Conservation (phyloP, 495 filamentous ascomycete genomes). For the Hypoxylon rickii region DNA sequence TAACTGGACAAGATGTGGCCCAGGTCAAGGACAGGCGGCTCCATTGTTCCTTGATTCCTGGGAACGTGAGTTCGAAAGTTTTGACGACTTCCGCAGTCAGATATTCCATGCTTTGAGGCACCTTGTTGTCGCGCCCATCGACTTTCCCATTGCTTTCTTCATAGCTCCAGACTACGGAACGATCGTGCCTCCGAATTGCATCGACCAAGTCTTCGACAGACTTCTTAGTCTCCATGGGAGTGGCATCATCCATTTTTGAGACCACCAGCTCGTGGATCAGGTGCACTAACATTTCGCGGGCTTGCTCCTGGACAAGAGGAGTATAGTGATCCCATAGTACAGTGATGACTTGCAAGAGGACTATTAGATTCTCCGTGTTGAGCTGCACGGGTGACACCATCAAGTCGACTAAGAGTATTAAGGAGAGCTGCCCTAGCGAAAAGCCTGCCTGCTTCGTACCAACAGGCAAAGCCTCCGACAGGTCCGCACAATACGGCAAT, state of each 20-base stretch:
- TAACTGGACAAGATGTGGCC: constrained; percentile 96
- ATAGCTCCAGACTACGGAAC: constrained; percentile 88
- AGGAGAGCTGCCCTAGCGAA: constrained; percentile 87
- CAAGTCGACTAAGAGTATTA: constrained; percentile 93
- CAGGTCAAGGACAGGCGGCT: constrained; percentile 85
- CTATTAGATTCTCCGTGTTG: constrained; percentile 73
- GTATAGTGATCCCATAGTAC: constrained; percentile 97
- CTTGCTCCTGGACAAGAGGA: constrained; percentile 93
- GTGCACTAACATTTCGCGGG: constrained; percentile 96
- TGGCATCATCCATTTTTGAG: constrained; percentile 80
- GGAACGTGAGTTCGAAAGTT: constrained; percentile 82
- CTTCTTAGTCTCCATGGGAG: constrained; percentile 65
- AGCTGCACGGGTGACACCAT: constrained; percentile 91
- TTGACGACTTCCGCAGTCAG: constrained; percentile 79
- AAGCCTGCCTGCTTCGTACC: constrained; percentile 90
- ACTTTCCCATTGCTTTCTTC: constrained; percentile 86
- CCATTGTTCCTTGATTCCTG: constrained; percentile 89
- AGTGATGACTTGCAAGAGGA: constrained; percentile 86
- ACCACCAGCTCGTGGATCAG: constrained; percentile 96
- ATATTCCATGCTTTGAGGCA: constrained; percentile 84
- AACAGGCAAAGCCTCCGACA: constrained; percentile 76
- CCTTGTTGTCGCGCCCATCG: constrained; percentile 71
- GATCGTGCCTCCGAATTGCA: constrained; percentile 82
- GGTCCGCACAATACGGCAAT: constrained; percentile 87
- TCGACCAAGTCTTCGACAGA: constrained; percentile 89